phyloP scores from a whole-genome alignment of 2,329 filamentous ascomycete genomes.

The Calonectria naviculata region DNA sequence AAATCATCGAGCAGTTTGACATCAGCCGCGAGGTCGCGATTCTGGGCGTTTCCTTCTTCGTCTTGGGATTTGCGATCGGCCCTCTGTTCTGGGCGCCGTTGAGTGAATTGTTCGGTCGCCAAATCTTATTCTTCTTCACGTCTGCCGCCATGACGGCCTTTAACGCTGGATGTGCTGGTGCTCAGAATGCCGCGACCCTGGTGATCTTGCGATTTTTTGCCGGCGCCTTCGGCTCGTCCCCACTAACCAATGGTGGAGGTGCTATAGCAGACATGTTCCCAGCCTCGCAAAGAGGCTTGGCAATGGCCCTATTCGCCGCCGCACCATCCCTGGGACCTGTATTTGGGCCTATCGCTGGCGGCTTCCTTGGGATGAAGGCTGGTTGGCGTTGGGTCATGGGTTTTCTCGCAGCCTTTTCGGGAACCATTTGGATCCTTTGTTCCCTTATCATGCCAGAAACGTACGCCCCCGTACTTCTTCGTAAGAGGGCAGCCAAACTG shows the following conservation, averaged over 20 bases:
- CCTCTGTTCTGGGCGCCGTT: neutral
- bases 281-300: neutral
- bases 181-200: slow-evolving; percentile 48
- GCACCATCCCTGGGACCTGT: neutral
- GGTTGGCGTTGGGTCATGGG: neutral
- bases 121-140: neutral
- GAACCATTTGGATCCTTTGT: neutral
- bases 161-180: neutral
- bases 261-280: slow-evolving; percentile 68
- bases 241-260: slow-evolving; percentile 71
- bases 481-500: neutral
- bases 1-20: neutral
- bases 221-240: slow-evolving; percentile 70
- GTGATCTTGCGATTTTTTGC: slow-evolving; percentile 75
- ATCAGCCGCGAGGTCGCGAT: neutral
- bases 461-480: neutral
- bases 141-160: neutral
- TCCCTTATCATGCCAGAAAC: neutral
- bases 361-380: neutral
- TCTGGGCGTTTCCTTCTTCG: neutral
- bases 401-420: neutral
- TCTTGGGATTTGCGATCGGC: neutral
- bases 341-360: neutral
- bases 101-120: neutral
- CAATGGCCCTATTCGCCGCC: neutral